These are phyloP conservation scores for Solanum hybrid DNA, from an alignment of 305 asterid species.

Conservation along the genomic window DNA sequence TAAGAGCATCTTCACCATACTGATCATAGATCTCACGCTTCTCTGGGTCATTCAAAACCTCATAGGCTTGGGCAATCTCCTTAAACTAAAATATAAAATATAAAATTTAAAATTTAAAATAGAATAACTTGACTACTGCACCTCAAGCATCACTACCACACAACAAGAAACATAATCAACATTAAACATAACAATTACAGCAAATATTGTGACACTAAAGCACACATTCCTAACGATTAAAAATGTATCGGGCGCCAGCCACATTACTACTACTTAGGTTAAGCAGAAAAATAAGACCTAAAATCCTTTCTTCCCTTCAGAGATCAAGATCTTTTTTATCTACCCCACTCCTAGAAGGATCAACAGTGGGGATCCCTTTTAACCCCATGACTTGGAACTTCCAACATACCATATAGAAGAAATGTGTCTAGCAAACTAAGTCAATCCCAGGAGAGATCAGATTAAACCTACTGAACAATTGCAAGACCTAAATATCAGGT, in stretches of 20 bases:
- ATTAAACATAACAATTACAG: not conserved
- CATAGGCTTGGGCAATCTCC: slow-evolving; percentile 93
- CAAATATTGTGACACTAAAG: not conserved
- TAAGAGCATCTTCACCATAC: slow-evolving; percentile 89
- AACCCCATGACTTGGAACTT: not conserved
- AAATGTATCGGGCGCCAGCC: not conserved
- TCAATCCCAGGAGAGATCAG: not conserved
- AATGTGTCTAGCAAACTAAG: not conserved
- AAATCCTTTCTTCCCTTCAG: not conserved
- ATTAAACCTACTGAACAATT: not conserved
- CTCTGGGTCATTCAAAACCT: slow-evolving; percentile 74
- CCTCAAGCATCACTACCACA: not conserved
- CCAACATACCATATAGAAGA: not conserved
- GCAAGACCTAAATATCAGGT: not conserved
- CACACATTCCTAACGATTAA: not conserved
- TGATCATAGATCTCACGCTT: slow-evolving; percentile 88
- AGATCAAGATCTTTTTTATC: not conserved
- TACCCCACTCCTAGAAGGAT: not conserved
- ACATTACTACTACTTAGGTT: not conserved
- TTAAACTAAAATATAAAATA: slow-evolving; percentile 40
- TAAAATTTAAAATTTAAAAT: not conserved
- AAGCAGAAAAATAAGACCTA: not conserved
- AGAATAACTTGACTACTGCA: not conserved
- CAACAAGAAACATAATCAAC: not conserved
- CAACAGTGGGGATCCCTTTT: not conserved